Evolutionary conservation across 2,329 filamentous ascomycete genomes (phyloP), one percentile per base, ranked within the genome.

Genomic region (Lachnellula cervina): DNA sequence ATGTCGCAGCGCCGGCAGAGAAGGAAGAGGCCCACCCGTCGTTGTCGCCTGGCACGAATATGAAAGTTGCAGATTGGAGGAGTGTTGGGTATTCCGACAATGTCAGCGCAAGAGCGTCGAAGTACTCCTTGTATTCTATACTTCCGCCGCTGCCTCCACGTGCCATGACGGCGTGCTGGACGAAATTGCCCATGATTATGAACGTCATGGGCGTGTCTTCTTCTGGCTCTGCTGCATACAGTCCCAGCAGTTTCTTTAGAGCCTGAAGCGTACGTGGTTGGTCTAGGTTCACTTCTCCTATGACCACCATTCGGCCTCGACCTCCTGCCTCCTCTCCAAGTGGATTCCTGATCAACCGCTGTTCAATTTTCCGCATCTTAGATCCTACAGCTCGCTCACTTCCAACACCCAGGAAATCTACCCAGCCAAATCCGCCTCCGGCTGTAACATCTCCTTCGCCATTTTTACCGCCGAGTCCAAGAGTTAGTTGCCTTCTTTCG

Each of bases 101-200:
- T 1, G 90, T 80, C 2, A 86, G 84, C 3, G 94, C 93, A 13
- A 99, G 80, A 8, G 86, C 83, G 73, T 99, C 91, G 70, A 97
- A 97, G 69, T 89, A 87, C 73, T 97, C 94, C 75, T 97, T 97
- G 76, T 96, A 97, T 73, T 96, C 91, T 64, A 97, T 92, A 71
- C 89, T 93, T 38, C 90, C 89, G 21, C 87, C 86, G 44, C 81
- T 86, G 38, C 84, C 86, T 52, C 88, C 86, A 28, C 82, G 77
- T 6, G 83, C 81, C 75, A 87, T 84, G 61, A 87, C 80, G 32
- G 84, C 81, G 52, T 86, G 77, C 53, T 79, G 76, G 17, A 81
- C 80, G 65, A 99, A 97, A 71, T 94, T 96, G 38, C 94, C 94
- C 47, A 90, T 84, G 6, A 99, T 73, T 45, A 97, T 77, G 66